Evolutionary conservation across 345 rosid species (phyloP), one percentile per base, ranked within the genome.

Genomic region (Melastoma malabathricum): DNA sequence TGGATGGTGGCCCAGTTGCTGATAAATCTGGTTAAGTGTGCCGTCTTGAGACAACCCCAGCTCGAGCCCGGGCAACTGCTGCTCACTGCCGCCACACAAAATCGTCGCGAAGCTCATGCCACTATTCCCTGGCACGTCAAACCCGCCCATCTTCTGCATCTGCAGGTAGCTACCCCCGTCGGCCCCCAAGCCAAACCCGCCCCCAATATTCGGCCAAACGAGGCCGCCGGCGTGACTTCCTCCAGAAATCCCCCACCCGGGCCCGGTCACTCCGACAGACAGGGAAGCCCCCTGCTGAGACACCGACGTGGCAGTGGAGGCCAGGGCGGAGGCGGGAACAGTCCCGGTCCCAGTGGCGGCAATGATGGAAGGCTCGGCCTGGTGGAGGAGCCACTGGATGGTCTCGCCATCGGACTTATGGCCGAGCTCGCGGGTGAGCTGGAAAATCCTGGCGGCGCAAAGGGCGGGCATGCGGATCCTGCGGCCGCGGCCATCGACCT

Each of bases 381-480:
- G 97, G 44, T 89, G 97, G 29, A 89, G 71, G 16, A 89, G 66
- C 97, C 97, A 89, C 75, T 86, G 97, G 45, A 89, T 89, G 18
- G 97, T 89, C 61, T 89, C 95, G 7, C 97, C 97, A 59, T 89
- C 97, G 3, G 97, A 89, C 78, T 89, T 89, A 56, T 89, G 94
- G 64, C 94, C 97, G 77, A 89, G 75, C 75, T 89, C 97, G 51
- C 97, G 79, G 44, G 97, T 89, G 68, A 89, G 75, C 52, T 89
- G 97, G 49, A 89, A 89, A 62, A 89, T 89, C 80, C 97, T 77
- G 22, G 97, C 95, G 0, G 97, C 97, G 62, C 97, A 89, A 15
- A 89, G 73, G 17, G 97, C 97, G 19, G 97, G 97, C 97, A 89
- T 89, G 89, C 97, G 73, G 51, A 89, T 89, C 59, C 97, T 75